Evolutionary conservation across 371 early-diverging fungal species (phyloP).

Genomic region (Chytridium lagenaria): DNA sequence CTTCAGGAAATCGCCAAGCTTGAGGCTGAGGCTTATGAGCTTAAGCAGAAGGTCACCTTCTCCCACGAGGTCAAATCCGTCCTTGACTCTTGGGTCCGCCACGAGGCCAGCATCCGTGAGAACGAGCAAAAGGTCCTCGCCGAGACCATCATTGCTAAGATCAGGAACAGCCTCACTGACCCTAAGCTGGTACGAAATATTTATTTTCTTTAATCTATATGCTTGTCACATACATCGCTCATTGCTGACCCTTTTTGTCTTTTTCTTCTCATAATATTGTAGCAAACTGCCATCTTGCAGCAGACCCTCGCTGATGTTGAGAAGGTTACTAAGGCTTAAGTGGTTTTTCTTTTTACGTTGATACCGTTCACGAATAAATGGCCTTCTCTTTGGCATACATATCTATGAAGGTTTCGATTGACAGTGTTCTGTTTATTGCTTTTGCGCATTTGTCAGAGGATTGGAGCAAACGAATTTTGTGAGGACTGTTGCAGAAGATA

Average conservation of each 20-base stretch:
- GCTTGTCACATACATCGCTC: not conserved
- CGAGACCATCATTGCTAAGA: slow-evolving; percentile 82
- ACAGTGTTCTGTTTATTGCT: too few species aligned
- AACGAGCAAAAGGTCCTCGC: slow-evolving; percentile 91
- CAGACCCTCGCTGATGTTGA: slow-evolving; percentile 39
- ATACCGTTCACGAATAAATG: not conserved
- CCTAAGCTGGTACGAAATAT: slow-evolving; percentile 64
- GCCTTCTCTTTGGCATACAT: too few species aligned
- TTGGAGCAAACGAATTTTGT: too few species aligned
- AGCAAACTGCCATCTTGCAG: slow-evolving; percentile 33
- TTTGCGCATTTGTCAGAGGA: too few species aligned
- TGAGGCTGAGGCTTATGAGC: slow-evolving; percentile 91
- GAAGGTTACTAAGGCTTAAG: slow-evolving; percentile 23
- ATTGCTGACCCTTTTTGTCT: slow-evolving; percentile 4
- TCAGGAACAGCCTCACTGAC: slow-evolving; percentile 80
- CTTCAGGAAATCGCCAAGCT: slow-evolving; percentile 83
- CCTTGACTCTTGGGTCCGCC: slow-evolving; percentile 96
- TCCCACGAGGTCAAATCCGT: slow-evolving; percentile 84
- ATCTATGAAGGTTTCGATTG: too few species aligned
- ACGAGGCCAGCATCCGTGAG: slow-evolving; percentile 92
- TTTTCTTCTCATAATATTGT: not conserved
- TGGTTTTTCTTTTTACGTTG: not conserved
- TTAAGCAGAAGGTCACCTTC: slow-evolving; percentile 89
- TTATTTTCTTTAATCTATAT: slow-evolving; percentile 26
- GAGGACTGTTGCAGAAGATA: too few species aligned